These are phyloP conservation scores for Beauveria bassiana DNA, from an alignment of 2,329 filamentous ascomycete genomes.

Conservation along the genomic window DNA sequence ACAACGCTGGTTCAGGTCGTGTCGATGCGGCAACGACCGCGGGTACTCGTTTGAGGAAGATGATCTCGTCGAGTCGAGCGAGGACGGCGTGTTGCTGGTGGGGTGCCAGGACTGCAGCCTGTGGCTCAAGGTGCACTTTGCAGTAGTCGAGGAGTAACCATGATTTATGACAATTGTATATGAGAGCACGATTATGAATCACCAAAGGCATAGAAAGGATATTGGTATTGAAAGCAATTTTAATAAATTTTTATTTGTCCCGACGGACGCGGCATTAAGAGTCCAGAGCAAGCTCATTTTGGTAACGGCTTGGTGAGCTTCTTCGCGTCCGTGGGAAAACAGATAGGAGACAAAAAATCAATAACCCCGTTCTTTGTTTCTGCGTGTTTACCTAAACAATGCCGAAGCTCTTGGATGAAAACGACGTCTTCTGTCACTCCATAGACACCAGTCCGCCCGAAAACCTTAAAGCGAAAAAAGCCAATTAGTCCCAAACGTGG, in stretches of 20 bases:
- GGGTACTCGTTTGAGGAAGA: constrained; percentile 52
- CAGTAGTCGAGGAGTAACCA: constrained; percentile 36
- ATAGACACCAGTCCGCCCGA: constrained; percentile 53
- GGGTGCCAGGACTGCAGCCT: constrained; percentile 60
- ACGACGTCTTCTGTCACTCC: constrained; percentile 54
- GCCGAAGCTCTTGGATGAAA: constrained; percentile 42
- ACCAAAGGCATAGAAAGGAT: background rate
- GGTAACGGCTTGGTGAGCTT: constrained; percentile 39
- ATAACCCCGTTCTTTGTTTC: constrained; percentile 27
- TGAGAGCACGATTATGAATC: background rate
- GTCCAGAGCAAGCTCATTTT: constrained; percentile 47
- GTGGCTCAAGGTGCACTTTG: constrained; percentile 58
- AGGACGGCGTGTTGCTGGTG: constrained; percentile 54
- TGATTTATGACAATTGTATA: constrained; percentile 11
- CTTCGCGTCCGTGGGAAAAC: constrained; percentile 29
- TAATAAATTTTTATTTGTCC: constrained; percentile 47
- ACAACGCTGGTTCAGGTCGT: constrained; percentile 47
- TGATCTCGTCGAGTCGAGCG: constrained; percentile 51
- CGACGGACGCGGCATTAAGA: constrained; percentile 44
- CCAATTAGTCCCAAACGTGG: constrained; percentile 20
- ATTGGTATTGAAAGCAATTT: constrained; percentile 27
- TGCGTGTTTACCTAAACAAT: constrained; percentile 40
- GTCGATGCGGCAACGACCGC: constrained; percentile 55
- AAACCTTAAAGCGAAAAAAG: constrained; percentile 25
- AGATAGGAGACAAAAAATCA: constrained; percentile 17